Conservation (phyloP, 352 stramenopile species). For the Phytophthora colocasiae region DNA sequence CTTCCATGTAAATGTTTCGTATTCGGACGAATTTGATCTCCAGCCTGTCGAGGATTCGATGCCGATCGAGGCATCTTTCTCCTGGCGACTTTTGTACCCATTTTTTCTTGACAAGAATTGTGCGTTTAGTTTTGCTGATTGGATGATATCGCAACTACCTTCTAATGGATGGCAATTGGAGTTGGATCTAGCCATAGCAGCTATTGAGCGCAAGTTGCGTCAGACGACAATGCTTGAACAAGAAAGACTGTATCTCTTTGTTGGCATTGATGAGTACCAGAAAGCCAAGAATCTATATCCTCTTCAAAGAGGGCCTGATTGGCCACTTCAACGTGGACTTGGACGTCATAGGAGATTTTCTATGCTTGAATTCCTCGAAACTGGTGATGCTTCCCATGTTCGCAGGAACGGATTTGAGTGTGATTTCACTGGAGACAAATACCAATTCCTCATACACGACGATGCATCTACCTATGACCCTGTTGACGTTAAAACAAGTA, state of each 20-base stretch:
- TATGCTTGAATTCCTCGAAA: neutral
- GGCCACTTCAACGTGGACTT: constrained; percentile 13
- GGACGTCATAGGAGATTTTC: neutral
- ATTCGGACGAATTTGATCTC: constrained; percentile 17
- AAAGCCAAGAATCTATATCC: constrained; percentile 18
- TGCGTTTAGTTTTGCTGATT: constrained; percentile 14
- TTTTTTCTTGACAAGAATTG: constrained; percentile 44
- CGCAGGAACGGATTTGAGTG: constrained; percentile 14
- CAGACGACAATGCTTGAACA: neutral
- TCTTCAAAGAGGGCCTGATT: constrained; percentile 10
- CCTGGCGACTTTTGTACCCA: constrained; percentile 25
- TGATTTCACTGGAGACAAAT: constrained; percentile 27
- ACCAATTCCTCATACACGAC: constrained; percentile 33
- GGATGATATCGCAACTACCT: constrained; percentile 1
- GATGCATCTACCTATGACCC: constrained; percentile 30
- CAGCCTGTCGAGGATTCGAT: constrained; percentile 36
- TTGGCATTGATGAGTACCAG: constrained; percentile 46
- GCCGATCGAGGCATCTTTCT: constrained; percentile 44
- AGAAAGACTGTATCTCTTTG: constrained; percentile 36
- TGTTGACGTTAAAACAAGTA: constrained; percentile 38
- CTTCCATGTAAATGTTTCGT: constrained; percentile 35
- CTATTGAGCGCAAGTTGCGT: constrained; percentile 24
- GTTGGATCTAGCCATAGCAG: neutral
- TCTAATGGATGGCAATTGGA: constrained; percentile 7
- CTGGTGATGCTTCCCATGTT: constrained; percentile 25